Evolutionary conservation across 2,329 filamentous ascomycete genomes (phyloP).

Genomic region (Canariomyces notabilis): DNA sequence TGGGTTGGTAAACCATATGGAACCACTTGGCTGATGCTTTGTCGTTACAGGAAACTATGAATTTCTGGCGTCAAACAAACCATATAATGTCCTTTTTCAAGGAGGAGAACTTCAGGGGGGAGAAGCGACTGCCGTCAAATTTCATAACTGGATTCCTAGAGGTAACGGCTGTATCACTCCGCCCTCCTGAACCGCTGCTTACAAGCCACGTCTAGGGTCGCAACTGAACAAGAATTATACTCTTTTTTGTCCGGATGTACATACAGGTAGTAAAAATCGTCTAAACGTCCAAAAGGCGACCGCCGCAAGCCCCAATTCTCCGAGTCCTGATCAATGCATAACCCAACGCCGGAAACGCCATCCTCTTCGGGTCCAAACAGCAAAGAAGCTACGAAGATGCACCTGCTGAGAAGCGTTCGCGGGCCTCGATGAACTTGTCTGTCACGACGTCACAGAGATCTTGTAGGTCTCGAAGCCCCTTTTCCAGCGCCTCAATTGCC

Average conservation of each 20-base stretch:
- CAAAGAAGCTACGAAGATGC: conserved; percentile 8
- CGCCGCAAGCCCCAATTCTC: not conserved
- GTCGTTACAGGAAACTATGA: conserved; percentile 79
- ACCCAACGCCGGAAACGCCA: conserved; percentile 24
- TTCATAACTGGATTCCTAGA: conserved; percentile 96
- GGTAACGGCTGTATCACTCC: conserved; percentile 49
- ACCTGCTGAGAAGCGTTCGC: conserved; percentile 50
- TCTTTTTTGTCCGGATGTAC: conserved; percentile 10
- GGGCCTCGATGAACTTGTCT: conserved; percentile 75
- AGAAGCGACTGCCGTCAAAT: conserved; percentile 73
- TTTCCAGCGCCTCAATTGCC: conserved; percentile 80
- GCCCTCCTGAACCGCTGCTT: not conserved
- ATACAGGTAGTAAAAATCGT: conserved; percentile 12
- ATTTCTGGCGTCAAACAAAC: conserved; percentile 97
- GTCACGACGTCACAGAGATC: conserved; percentile 89
- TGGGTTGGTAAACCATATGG: not conserved
- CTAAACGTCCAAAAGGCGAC: not conserved
- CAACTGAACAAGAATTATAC: conserved; percentile 39
- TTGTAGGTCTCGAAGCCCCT: conserved; percentile 82
- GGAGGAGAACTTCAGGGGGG: conserved; percentile 70
- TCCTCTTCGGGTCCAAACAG: conserved; percentile 3
- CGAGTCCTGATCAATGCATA: conserved; percentile 13
- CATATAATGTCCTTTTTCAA: conserved; percentile 98
- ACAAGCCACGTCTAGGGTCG: conserved; percentile 31
- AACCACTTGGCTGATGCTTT: conserved; percentile 3